Conservation (phyloP, 2,329 filamentous ascomycete species). For the Exophiala mesophila region DNA sequence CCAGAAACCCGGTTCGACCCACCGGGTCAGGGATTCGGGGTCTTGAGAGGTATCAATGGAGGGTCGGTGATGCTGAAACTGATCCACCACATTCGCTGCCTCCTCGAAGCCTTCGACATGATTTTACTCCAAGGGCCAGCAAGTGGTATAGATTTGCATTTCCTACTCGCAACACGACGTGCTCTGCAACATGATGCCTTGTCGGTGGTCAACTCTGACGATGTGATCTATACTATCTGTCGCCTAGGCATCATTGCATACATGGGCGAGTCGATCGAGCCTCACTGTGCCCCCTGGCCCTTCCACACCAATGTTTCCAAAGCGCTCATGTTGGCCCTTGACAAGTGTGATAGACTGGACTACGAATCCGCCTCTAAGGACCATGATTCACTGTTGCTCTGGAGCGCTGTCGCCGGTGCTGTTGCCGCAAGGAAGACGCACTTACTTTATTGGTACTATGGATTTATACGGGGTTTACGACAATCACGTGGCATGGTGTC, state of each 20-base stretch:
- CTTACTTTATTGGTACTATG: slow-evolving; percentile 7
- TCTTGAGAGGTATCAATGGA: not conserved
- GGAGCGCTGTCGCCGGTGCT: slow-evolving; percentile 34
- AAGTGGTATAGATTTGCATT: slow-evolving; percentile 8
- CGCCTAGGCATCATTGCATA: slow-evolving; percentile 10
- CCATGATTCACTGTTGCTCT: slow-evolving; percentile 27
- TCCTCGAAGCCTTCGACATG: slow-evolving; percentile 6
- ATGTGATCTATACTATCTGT: slow-evolving; percentile 8
- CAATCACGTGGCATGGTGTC: not conserved
- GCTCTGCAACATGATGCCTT: slow-evolving; percentile 11
- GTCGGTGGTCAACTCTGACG: slow-evolving; percentile 2
- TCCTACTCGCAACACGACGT: slow-evolving; percentile 11
- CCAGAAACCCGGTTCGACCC: not conserved
- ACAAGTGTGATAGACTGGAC: slow-evolving; percentile 21
- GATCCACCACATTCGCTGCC: slow-evolving; percentile 1
- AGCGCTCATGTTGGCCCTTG: slow-evolving; percentile 22
- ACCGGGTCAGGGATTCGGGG: slow-evolving; percentile 4
- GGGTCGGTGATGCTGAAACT: slow-evolving; percentile 2
- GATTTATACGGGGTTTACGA: slow-evolving; percentile 7
- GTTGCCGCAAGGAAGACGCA: slow-evolving; percentile 29
- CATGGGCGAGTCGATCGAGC: slow-evolving; percentile 15
- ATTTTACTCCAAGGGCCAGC: slow-evolving; percentile 1
- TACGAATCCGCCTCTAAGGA: slow-evolving; percentile 27
- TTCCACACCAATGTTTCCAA: slow-evolving; percentile 9
- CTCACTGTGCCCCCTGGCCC: slow-evolving; percentile 1